Conservation (phyloP, 129 eudicot species). For the Pulicaria dysenterica region DNA sequence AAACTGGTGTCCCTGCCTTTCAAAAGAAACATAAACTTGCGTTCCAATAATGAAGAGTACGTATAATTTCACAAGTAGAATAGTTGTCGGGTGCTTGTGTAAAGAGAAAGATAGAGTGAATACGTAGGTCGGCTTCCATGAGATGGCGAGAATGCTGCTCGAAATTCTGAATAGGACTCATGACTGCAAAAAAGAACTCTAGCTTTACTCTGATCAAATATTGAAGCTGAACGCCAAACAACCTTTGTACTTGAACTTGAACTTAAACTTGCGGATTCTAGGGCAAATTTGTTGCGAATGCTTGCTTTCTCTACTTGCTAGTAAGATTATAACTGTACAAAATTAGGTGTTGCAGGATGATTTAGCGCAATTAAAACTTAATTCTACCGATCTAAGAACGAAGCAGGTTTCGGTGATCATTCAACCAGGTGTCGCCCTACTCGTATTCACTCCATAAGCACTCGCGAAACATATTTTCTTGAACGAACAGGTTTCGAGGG, state of each 20-base stretch:
- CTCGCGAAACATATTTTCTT: no score
- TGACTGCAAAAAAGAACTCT: slow-evolving; percentile 41
- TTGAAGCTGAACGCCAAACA: slow-evolving; percentile 15
- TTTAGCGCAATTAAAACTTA: slow-evolving; percentile 6
- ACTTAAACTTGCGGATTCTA: slow-evolving; percentile 28
- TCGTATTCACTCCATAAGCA: slow-evolving; percentile 3
- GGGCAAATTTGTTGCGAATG: slow-evolving; percentile 35
- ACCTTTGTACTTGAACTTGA: slow-evolving; percentile 12
- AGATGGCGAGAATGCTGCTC: slow-evolving; percentile 93
- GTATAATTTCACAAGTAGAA: not conserved
- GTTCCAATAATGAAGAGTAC: not conserved
- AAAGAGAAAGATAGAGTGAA: slow-evolving; percentile 16
- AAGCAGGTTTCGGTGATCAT: slow-evolving; percentile 1
- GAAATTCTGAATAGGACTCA: slow-evolving; percentile 97
- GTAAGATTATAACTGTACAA: slow-evolving; percentile 28
- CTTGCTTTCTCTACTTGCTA: slow-evolving; percentile 25
- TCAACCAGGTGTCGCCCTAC: slow-evolving; percentile 15
- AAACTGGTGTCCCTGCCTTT: not conserved
- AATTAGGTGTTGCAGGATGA: slow-evolving; percentile 22
- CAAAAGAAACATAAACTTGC: no score
- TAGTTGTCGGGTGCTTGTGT: not conserved
- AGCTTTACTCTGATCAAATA: slow-evolving; percentile 30
- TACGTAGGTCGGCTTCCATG: slow-evolving; percentile 83
- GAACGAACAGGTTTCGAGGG: no score
- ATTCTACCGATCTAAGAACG: slow-evolving; percentile 8